Evolutionary conservation across 202 grass and related monocot species (phyloP).

Genomic region (Cymbopogon flexuosus): DNA sequence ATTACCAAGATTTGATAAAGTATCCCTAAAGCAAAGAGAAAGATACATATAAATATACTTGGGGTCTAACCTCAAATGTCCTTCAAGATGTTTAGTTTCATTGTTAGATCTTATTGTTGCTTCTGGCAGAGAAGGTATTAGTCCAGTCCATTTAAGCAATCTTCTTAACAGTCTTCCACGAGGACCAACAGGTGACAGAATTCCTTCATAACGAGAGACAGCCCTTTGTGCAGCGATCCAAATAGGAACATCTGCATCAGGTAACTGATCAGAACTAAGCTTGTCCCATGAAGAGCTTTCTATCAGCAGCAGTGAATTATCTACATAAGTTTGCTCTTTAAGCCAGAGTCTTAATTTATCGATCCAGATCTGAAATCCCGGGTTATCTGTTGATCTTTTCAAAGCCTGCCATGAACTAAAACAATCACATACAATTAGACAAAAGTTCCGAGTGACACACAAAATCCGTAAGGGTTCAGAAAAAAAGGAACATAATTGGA

Average conservation of each 20-base stretch:
- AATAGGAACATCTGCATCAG: slow-evolving; percentile 70
- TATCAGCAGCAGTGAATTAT: slow-evolving; percentile 38
- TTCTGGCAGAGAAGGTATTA: slow-evolving; percentile 74
- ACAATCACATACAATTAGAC: slow-evolving; percentile 50
- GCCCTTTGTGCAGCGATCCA: slow-evolving; percentile 86
- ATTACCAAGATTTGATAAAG: not conserved
- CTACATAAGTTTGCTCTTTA: slow-evolving; percentile 68
- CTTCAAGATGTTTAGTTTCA: slow-evolving; percentile 56
- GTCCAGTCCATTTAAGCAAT: slow-evolving; percentile 79
- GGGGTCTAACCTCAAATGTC: slow-evolving; percentile 59
- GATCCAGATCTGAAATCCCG: slow-evolving; percentile 67
- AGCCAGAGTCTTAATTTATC: slow-evolving; percentile 78
- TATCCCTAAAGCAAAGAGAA: not conserved
- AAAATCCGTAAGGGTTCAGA: not conserved
- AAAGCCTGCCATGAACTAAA: slow-evolving; percentile 65
- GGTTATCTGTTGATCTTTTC: slow-evolving; percentile 65
- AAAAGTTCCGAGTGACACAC: not conserved
- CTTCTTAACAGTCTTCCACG: slow-evolving; percentile 82
- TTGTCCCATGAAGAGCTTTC: slow-evolving; percentile 45
- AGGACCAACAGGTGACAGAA: slow-evolving; percentile 77
- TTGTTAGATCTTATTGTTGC: slow-evolving; percentile 45
- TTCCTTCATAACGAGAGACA: slow-evolving; percentile 80
- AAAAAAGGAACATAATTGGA: slow-evolving; percentile 1
- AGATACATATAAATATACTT: not conserved
- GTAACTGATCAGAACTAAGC: slow-evolving; percentile 40